A percentile compares a stretch with the other conserved stretches of the same genome.
These are phyloP conservation scores for Cenchrus fungigraminus DNA, from an alignment of 176 grass and related monocot species.

Conservation along the genomic window DNA sequence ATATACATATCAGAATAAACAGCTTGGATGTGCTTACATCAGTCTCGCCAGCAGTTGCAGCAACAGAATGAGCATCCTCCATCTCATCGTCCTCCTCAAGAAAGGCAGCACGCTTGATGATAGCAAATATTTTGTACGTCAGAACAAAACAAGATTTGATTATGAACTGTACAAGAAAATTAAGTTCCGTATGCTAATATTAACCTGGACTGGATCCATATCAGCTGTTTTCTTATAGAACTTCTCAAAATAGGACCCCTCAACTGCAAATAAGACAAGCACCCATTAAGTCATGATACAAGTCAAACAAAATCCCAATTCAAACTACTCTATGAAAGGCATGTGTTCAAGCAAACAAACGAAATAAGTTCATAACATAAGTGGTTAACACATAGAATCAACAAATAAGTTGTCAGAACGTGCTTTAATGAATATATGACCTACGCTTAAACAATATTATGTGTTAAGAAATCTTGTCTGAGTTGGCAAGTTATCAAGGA, in stretches of 20 bases:
- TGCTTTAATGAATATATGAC: constrained; percentile 8
- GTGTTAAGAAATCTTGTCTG: not conserved
- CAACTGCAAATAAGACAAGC: constrained; percentile 61
- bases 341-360: constrained; percentile 27
- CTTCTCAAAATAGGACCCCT: constrained; percentile 89
- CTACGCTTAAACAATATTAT: not conserved
- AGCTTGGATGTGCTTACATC: constrained; percentile 50
- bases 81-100: constrained; percentile 95
- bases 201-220: constrained; percentile 91
- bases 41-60: constrained; percentile 82
- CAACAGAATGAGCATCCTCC: constrained; percentile 93
- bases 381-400: not conserved
- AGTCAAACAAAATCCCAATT: constrained; percentile 4
- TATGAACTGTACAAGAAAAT: not conserved
- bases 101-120: constrained; percentile 85
- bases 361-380: not conserved
- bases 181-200: constrained; percentile 15
- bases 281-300: not conserved
- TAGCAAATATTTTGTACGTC: constrained; percentile 20
- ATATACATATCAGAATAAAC: constrained; percentile 34
- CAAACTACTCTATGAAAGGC: not conserved
- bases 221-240: constrained; percentile 83
- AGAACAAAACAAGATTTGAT: constrained; percentile 21
- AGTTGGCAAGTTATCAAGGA: constrained; percentile 12
- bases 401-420: constrained; percentile 12